Evolutionary conservation across 2,329 filamentous ascomycete genomes (phyloP).

Genomic region (Ophiostoma sp.): DNA sequence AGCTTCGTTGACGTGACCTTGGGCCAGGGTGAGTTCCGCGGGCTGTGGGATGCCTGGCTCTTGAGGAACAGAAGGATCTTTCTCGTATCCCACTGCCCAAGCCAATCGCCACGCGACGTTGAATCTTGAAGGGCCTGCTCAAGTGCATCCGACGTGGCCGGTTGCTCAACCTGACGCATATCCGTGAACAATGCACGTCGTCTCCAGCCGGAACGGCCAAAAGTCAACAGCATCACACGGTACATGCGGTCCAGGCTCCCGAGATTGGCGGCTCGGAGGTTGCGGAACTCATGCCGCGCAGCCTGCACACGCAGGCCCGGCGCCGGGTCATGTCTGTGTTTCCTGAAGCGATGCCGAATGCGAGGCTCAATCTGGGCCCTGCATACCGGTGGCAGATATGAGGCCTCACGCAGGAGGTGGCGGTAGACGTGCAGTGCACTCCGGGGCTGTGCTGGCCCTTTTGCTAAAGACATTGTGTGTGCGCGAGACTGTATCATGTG

Average conservation of each 20-base stretch:
- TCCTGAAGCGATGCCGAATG: constrained; percentile 45
- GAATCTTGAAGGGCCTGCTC: constrained; percentile 27
- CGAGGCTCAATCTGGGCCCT: constrained; percentile 40
- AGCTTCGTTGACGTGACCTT: constrained; percentile 31
- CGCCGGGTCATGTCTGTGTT: constrained; percentile 31
- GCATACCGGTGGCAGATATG: constrained; percentile 53
- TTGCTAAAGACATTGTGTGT: constrained; percentile 3
- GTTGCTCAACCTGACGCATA: constrained; percentile 35
- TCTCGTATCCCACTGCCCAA: constrained; percentile 45
- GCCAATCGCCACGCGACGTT: constrained; percentile 35
- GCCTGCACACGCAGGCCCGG: constrained; percentile 34
- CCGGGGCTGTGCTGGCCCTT: constrained; percentile 22
- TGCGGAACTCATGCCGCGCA: constrained; percentile 42
- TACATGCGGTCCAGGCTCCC: constrained; percentile 46
- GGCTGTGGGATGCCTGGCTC: constrained; percentile 36
- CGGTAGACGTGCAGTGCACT: constrained; percentile 48
- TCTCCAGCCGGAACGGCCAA: constrained; percentile 49
- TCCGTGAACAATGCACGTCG: constrained; percentile 44
- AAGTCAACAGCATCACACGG: constrained; percentile 44
- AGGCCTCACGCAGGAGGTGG: constrained; percentile 54
- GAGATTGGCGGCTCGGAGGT: constrained; percentile 48
- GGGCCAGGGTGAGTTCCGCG: constrained; percentile 33
- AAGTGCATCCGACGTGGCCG: constrained; percentile 40
- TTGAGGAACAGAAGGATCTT: constrained; percentile 41
- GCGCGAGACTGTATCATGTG: background rate